Conservation (phyloP, 2,329 filamentous ascomycete species). For the Nemania diffusa region DNA sequence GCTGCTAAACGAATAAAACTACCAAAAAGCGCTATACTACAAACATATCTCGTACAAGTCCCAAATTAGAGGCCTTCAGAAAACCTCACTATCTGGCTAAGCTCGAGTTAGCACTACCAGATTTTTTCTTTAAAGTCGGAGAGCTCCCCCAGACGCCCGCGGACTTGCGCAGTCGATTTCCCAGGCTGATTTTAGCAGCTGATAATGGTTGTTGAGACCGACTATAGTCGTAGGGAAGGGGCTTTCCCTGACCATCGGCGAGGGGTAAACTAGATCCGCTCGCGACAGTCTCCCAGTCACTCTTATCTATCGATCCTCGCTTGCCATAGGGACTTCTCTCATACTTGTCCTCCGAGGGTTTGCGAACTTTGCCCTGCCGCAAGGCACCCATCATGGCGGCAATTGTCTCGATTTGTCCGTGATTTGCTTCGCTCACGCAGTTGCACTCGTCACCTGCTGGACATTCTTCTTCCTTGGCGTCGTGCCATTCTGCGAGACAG, state of each 20-base stretch:
- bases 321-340: constrained; percentile 30
- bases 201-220: constrained; percentile 49
- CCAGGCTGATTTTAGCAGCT: constrained; percentile 58
- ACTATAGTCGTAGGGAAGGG: constrained; percentile 34
- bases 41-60: background rate
- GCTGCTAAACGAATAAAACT: background rate
- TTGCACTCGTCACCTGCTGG: constrained; percentile 73
- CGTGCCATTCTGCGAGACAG: constrained; percentile 70
- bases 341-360: constrained; percentile 38
- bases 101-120: constrained; percentile 35
- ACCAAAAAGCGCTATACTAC: background rate
- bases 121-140: constrained; percentile 53
- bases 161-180: constrained; percentile 61
- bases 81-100: constrained; percentile 34
- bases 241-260: constrained; percentile 46
- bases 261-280: constrained; percentile 43
- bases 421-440: constrained; percentile 66
- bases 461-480: constrained; percentile 65
- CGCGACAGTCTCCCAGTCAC: constrained; percentile 53
- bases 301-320: constrained; percentile 46
- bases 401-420: constrained; percentile 70
- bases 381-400: constrained; percentile 62
- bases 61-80: background rate
- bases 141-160: constrained; percentile 60
- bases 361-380: constrained; percentile 52